Conservation (phyloP, 768 basidiomycete genomes). For the Suillus subalutaceus region DNA sequence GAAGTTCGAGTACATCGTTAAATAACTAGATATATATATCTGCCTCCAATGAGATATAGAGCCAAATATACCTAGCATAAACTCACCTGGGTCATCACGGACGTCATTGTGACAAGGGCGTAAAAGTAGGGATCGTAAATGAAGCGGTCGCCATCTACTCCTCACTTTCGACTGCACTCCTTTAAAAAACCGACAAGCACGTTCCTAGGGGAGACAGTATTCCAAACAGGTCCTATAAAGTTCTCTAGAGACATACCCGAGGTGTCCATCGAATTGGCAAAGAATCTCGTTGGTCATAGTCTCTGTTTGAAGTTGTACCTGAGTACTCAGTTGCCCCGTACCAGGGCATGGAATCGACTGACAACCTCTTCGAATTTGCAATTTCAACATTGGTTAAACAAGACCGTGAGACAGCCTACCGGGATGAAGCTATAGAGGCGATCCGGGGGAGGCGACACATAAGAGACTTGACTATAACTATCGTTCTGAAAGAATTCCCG, state of each 20-base stretch:
- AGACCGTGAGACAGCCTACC: constrained; percentile 17
- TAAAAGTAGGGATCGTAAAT: constrained; percentile 8
- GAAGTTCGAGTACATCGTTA: not conserved
- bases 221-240: not conserved
- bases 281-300: constrained; percentile 16
- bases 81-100: constrained; percentile 29
- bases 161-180: constrained; percentile 18
- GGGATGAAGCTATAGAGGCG: constrained; percentile 30
- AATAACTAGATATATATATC: constrained; percentile 2
- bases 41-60: not conserved
- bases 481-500: constrained; percentile 16
- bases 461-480: not conserved
- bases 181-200: constrained; percentile 21
- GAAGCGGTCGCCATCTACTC: constrained; percentile 21
- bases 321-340: constrained; percentile 14
- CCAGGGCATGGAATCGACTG: constrained; percentile 22
- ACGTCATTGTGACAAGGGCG: constrained; percentile 24
- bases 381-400: not conserved
- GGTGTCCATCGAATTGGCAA: constrained; percentile 13
- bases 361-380: constrained; percentile 26
- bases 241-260: constrained; percentile 17
- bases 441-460: constrained; percentile 19
- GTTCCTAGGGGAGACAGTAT: constrained; percentile 16
- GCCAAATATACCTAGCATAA: not conserved
- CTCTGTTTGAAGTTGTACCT: not conserved